These are phyloP conservation scores for Aspergillus quadrilineatus DNA, from an alignment of 2,329 filamentous ascomycete genomes.

Conservation along the genomic window DNA sequence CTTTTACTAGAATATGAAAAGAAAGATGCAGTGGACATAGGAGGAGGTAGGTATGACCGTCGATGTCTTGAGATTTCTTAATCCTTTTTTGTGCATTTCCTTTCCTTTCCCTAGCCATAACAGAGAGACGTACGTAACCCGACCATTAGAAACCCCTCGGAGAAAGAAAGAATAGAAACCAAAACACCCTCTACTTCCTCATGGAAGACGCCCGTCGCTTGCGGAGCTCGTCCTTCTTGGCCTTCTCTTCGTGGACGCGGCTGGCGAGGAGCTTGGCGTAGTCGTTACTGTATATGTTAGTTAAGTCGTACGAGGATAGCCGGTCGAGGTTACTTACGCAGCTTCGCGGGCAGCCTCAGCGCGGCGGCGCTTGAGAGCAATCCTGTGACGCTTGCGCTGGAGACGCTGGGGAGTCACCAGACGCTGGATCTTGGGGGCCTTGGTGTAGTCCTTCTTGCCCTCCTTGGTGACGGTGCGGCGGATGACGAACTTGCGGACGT, in stretches of 20 bases:
- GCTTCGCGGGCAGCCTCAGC: slow-evolving; percentile 98
- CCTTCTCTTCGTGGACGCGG: slow-evolving; percentile 95
- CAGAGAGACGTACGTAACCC: slow-evolving; percentile 38
- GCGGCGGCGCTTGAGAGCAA: slow-evolving; percentile 97
- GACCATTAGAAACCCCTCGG: slow-evolving; percentile 35
- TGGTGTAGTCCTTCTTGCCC: slow-evolving; percentile 98
- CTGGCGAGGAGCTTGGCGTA: slow-evolving; percentile 95
- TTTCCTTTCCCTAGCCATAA: slow-evolving; percentile 29
- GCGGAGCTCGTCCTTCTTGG: slow-evolving; percentile 86
- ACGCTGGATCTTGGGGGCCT: slow-evolving; percentile 99
- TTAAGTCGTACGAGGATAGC: neutral
- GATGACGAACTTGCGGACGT: slow-evolving; percentile 99
- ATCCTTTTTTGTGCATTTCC: slow-evolving; percentile 17
- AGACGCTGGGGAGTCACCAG: slow-evolving; percentile 99
- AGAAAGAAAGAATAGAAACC: slow-evolving; percentile 16
- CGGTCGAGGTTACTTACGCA: slow-evolving; percentile 65
- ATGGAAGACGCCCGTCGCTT: slow-evolving; percentile 97
- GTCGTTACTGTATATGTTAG: slow-evolving; percentile 67
- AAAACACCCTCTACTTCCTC: slow-evolving; percentile 67
- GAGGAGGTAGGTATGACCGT: slow-evolving; percentile 14
- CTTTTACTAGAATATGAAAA: slow-evolving; percentile 9
- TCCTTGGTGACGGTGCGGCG: slow-evolving; percentile 96
- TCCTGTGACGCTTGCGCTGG: slow-evolving; percentile 98
- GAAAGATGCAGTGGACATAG: slow-evolving; percentile 8
- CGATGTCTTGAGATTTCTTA: slow-evolving; percentile 7